Base-by-base conservation (phyloP, 371 early-diverging fungal species). In the Fennellomyces sp. region DNA sequence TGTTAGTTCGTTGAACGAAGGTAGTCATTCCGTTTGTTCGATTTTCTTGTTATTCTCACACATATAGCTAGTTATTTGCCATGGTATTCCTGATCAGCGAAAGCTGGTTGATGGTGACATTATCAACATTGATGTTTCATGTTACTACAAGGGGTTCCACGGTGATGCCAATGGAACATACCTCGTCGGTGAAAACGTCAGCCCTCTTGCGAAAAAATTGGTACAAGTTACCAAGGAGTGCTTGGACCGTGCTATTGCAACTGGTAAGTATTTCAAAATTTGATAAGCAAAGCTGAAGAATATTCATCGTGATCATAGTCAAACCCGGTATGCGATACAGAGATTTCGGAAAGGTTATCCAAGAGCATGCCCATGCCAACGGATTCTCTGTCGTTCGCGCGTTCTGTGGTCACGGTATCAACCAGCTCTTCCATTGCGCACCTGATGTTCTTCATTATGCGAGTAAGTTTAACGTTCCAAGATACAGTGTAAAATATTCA, bases 371-470 rank as follows among this genome's bases (percentile, higher is more conserved):
- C 5, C 84, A 80, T 28, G 77, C 76, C 17, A 83, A 91, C 27
- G 94, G 95, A 3, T 93, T 93, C 68, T 91, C 92, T 3, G 97
- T 97, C 19, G 96, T 96, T n/a, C 87, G 92, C 58, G 84, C 91
- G 3, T 97, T 93, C 67, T 91, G 91, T 68, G 97, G 97, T 2
- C 98, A 98, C 60, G 98, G 98, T 26, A 89, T 97, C 42, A 83
- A 93, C 61, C 84, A 80, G 39, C 73, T 93, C 55, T 96, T 96
- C 82, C 97, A 96, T 66, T 81, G 85, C 56, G 76, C 95, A 0
- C 97, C 98, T 26, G 88, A 84, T 63, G 87, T 96, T 29, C 97
- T 95, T 23, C 97, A 97, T 69, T 98, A 97, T 80, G 89, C 92
- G 12, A 89, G 88, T 78, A 85, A 70, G 73, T 71, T n/a, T n/a